Conservation (phyloP, 345 rosid species). For the Litchi chinensis region DNA sequence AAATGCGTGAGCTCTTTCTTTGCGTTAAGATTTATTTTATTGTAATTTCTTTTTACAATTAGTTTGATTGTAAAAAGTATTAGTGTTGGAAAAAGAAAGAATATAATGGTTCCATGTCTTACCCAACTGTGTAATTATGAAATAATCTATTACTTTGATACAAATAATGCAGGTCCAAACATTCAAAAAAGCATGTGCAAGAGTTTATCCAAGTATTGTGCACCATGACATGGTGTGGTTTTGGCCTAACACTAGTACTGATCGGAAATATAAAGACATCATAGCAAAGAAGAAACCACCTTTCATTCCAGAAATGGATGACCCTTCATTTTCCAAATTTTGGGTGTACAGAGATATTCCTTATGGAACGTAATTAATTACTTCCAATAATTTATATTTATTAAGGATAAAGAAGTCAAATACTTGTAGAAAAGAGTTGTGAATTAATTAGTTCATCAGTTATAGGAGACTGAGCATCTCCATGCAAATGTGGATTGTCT, state of each 20-base stretch:
- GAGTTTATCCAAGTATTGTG: slow-evolving; percentile 68
- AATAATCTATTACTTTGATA: neutral
- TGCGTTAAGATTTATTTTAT: neutral
- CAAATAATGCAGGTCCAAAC: slow-evolving; percentile 57
- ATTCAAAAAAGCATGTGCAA: slow-evolving; percentile 72
- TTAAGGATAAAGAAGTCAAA: no score
- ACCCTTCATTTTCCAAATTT: slow-evolving; percentile 66
- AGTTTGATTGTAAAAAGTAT: no score
- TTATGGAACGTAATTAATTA: slow-evolving; percentile 46
- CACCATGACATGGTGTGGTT: slow-evolving; percentile 87
- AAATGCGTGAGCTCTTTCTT: no score
- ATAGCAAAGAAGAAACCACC: slow-evolving; percentile 67
- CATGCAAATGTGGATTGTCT: no score
- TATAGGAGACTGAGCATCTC: no score
- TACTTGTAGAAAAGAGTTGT: no score
- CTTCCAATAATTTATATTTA: no score
- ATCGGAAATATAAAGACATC: slow-evolving; percentile 66
- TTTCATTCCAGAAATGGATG: slow-evolving; percentile 67
- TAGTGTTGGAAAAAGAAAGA: no score
- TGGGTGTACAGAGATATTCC: slow-evolving; percentile 69
- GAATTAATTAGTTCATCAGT: no score
- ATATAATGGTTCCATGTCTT: no score
- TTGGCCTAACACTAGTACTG: slow-evolving; percentile 84
- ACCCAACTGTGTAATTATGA: no score
- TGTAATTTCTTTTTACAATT: no score